A percentile compares a stretch with the other conserved stretches of the same genome.
Conservation (phyloP, 140 eudicot species). For the Cichorium intybus region DNA sequence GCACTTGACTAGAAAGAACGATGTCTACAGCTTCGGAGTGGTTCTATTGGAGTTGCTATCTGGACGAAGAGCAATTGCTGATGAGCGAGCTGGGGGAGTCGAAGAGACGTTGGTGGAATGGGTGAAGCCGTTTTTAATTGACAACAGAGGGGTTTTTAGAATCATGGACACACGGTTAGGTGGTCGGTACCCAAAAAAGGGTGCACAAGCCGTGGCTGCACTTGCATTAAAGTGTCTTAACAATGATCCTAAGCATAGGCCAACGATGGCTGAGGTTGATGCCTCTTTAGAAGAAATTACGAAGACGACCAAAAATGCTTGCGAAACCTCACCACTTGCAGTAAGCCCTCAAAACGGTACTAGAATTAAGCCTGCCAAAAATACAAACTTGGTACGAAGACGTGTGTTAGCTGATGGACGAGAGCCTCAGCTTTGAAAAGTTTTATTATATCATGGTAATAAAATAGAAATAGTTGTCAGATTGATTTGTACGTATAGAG, state of each 20-base stretch:
- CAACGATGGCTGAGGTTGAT: conserved; percentile 55
- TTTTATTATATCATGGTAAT: neutral
- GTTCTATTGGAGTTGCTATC: conserved; percentile 65
- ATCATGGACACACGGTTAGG: conserved; percentile 80
- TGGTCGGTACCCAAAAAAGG: conserved; percentile 70
- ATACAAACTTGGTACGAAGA: conserved; percentile 1
- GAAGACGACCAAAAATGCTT: conserved; percentile 16
- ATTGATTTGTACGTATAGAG: neutral
- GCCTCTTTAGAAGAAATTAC: conserved; percentile 41
- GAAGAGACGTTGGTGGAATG: conserved; percentile 81
- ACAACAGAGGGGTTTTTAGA: conserved; percentile 58
- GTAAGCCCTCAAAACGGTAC: neutral
- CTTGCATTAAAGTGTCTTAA: conserved; percentile 58
- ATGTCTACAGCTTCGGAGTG: conserved; percentile 81
- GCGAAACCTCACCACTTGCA: neutral
- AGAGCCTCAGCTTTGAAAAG: neutral
- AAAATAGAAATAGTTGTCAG: too few relatives aligned
- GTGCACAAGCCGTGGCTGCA: conserved; percentile 54
- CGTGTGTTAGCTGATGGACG: neutral
- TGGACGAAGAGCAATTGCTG: conserved; percentile 62
- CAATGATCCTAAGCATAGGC: conserved; percentile 59
- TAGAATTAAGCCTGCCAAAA: neutral
- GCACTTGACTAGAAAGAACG: conserved; percentile 60
- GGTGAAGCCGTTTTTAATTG: conserved; percentile 69
- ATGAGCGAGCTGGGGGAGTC: conserved; percentile 46